Conservation (phyloP, 352 stramenopile species). For the Pythium scleroteichum region DNA sequence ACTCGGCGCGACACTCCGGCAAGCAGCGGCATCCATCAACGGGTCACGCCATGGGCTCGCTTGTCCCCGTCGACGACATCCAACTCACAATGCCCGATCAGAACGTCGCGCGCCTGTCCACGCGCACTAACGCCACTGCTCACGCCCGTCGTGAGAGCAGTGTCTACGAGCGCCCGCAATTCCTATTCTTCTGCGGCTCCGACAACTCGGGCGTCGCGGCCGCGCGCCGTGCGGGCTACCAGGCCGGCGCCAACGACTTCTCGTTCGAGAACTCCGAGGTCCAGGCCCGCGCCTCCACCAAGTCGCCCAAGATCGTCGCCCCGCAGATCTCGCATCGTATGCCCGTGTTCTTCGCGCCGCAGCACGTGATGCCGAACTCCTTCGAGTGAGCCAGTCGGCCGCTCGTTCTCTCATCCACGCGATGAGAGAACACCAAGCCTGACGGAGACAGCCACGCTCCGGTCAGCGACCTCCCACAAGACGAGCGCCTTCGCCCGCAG, state of each 20-base stretch:
- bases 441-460: neutral
- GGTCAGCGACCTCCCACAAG: constrained; percentile 1
- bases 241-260: constrained; percentile 1
- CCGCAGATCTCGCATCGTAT: constrained; percentile 64
- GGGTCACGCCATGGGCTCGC: constrained; percentile 11
- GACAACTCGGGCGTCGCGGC: constrained; percentile 33
- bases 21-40: constrained; percentile 5
- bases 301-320: constrained; percentile 31
- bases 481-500: neutral
- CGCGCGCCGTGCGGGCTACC: constrained; percentile 9
- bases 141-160: constrained; percentile 28
- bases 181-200: constrained; percentile 80
- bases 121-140: neutral
- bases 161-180: constrained; percentile 58
- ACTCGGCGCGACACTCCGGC: constrained; percentile 9
- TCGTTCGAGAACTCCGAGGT: constrained; percentile 25
- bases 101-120: constrained; percentile 1
- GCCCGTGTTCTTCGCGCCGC: constrained; percentile 66
- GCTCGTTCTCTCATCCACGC: neutral
- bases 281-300: constrained; percentile 26
- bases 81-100: constrained; percentile 18
- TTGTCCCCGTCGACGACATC: constrained; percentile 27
- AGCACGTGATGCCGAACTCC: constrained; percentile 12
- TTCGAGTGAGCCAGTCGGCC: constrained; percentile 20
- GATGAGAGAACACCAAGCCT: neutral